Evolutionary conservation across 129 eudicot genomes (phyloP).

Genomic region (Lonicera japonica): DNA sequence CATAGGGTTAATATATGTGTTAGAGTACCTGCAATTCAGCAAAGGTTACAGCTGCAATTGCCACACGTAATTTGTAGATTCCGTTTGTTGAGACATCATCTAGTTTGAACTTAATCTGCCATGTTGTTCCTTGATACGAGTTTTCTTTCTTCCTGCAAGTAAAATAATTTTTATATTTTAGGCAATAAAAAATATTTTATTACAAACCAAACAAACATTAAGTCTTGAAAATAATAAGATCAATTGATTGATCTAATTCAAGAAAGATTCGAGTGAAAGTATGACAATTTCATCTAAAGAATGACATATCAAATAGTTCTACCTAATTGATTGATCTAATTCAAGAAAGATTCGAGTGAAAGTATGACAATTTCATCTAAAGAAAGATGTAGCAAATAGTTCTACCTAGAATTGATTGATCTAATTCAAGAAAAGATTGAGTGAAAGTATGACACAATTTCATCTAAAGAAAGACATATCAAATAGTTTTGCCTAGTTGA

Average conservation of each 20-base stretch:
- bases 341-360: no score
- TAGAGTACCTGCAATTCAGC: constrained; percentile 2
- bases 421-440: no score
- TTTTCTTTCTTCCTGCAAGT: not conserved
- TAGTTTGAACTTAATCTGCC: constrained; percentile 1
- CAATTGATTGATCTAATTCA: not conserved
- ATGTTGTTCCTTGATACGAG: not conserved
- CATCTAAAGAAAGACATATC: no score
- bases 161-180: not conserved
- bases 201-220: not conserved
- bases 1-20: no score
- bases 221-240: not conserved
- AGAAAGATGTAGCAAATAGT: not conserved
- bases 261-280: no score
- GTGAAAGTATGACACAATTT: no score
- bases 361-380: not conserved
- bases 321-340: constrained; percentile 40
- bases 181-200: no score
- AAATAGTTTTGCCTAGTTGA: no score
- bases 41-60: not conserved
- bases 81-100: not conserved
- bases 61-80: not conserved
- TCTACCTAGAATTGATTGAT: constrained; percentile 25
- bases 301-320: not conserved
- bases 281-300: not conserved